Conservation (phyloP, 345 rosid genomes). For the Aquilaria malaccensis region DNA sequence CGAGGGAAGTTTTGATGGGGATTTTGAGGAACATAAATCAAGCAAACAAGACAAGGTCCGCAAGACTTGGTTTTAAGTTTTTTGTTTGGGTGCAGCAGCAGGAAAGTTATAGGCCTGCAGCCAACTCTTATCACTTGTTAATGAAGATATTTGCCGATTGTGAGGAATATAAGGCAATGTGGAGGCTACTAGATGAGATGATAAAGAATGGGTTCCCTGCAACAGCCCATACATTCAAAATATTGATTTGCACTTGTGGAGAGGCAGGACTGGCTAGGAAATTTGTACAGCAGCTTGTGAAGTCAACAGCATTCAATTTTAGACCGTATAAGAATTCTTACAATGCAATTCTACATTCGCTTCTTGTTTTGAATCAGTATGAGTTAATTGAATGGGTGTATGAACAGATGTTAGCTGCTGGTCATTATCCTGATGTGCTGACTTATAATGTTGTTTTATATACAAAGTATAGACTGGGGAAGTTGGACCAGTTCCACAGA, state of each 20-base stretch:
- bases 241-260: slow-evolving; percentile 61
- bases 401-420: slow-evolving; percentile 55
- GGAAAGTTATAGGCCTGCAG: slow-evolving; percentile 49
- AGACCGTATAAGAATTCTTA: slow-evolving; percentile 67
- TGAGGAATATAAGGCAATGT: slow-evolving; percentile 75
- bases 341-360: slow-evolving; percentile 54
- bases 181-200: slow-evolving; percentile 81
- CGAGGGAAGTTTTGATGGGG: slow-evolving; percentile 61
- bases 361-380: slow-evolving; percentile 48
- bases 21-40: slow-evolving; percentile 38
- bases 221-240: slow-evolving; percentile 69
- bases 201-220: slow-evolving; percentile 51
- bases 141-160: slow-evolving; percentile 72
- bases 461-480: slow-evolving; percentile 63
- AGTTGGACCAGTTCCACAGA: slow-evolving; percentile 45
- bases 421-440: slow-evolving; percentile 43
- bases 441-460: slow-evolving; percentile 66
- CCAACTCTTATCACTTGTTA: slow-evolving; percentile 53
- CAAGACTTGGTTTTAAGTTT: slow-evolving; percentile 57
- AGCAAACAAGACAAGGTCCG: slow-evolving; percentile 44
- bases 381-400: slow-evolving; percentile 80
- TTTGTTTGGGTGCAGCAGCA: slow-evolving; percentile 59
- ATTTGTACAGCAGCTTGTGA: slow-evolving; percentile 67
- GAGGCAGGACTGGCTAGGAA: slow-evolving; percentile 61
- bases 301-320: slow-evolving; percentile 54